These are phyloP conservation scores for Ophiostoma ulmi DNA, from an alignment of 2,329 filamentous ascomycete genomes.

Conservation along the genomic window DNA sequence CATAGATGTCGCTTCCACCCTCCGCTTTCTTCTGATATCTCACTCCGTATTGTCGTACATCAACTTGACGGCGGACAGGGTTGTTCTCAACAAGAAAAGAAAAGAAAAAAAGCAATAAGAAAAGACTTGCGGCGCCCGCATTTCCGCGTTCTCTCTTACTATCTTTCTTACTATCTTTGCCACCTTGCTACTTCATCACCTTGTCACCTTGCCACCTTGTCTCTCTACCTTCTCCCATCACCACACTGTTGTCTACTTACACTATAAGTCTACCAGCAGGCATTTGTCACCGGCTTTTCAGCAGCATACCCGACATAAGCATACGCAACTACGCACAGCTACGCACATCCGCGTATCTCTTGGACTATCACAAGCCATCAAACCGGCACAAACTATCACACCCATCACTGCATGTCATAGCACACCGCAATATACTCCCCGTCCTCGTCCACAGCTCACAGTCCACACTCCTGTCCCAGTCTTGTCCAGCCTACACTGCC, in stretches of 20 bases:
- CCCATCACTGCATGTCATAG: not conserved
- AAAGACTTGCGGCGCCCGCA: slow-evolving; percentile 2
- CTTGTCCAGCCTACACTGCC: not conserved
- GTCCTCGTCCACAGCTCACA: not conserved
- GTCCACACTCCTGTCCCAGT: not conserved
- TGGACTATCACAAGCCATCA: not conserved
- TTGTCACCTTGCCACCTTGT: not conserved
- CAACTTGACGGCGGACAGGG: not conserved
- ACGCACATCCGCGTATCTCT: not conserved
- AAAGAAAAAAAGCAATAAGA: not conserved
- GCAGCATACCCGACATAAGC: not conserved
- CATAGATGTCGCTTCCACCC: not conserved
- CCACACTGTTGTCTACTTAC: not conserved
- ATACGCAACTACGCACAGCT: not conserved
- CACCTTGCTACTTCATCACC: not conserved
- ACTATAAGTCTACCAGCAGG: not conserved
- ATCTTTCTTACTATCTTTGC: not conserved
- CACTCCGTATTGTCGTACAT: not conserved
- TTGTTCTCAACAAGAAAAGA: not conserved
- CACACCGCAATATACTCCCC: not conserved
- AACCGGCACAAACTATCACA: not conserved
- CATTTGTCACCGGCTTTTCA: not conserved
- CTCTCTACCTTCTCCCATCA: not conserved
- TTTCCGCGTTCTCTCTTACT: not conserved
- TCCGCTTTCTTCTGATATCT: not conserved